Evolutionary conservation across 192 early-diverging fungal species (phyloP), one percentile per base, ranked within the genome.

Genomic region (Diversispora epigaea): DNA sequence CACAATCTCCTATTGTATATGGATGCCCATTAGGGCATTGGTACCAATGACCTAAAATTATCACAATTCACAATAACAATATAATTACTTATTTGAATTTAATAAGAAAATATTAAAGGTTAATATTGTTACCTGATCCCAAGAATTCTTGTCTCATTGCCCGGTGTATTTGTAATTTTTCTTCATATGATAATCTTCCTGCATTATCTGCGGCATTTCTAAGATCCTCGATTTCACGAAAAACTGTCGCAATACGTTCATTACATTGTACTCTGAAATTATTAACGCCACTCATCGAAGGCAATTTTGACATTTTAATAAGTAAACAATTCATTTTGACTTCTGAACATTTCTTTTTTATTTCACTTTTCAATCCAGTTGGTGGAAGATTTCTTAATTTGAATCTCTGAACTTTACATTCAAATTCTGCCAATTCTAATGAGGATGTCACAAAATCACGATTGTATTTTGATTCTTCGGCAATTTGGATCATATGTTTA

Each of bases 141-240:
- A 7, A 14, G 3, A 74, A 62, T 54, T 74, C 73, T 10, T 11
- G 15, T 2, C n/a, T 47, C 73, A 74, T 74, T 25, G 73, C 73
- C 39, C 49, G 10, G n/a, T 19, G 19, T 15, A 74, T 74, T 40
- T 64, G 25, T 12, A 74, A 8, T 17, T 74, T 74, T 50, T 74
- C 60, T 55, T 74, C 47, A 25, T 41, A 43, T 32, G 61, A 54
- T 47, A 74, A 55, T 39, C 17, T 4, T 64, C 60, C 25, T 17
- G 9, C 43, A 0, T 43, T 58, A 15, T 8, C n/a, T 32, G 58
- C 61, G 6, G 8, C 19, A 4, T 17, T 12, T 7, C 39, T 2
- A 19, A 73, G 15, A 40, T 73, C 44, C n/a, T 60, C 43, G 7
- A 74, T 39, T 21, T 74, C 58, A 15, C 41, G 32, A 11, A 74